Base-by-base conservation (phyloP, 805 yeast genomes). In the Metschnikowia sp. region DNA sequence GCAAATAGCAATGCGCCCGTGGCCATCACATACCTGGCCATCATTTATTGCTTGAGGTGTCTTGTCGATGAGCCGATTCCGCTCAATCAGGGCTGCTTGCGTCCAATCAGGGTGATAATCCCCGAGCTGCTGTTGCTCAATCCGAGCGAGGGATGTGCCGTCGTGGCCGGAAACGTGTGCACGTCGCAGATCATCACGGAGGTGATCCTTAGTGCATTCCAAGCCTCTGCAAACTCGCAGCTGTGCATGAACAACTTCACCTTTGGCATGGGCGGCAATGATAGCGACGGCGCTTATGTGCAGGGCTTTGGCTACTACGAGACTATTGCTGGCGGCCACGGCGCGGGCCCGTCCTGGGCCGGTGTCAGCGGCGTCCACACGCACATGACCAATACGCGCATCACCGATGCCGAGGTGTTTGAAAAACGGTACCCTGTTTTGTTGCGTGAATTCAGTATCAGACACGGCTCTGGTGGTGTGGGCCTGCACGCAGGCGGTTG, bases 241-340 rank as follows among this genome's bases (percentile, higher is more conserved):
- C 97, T 97, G 37, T 90, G 94, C 50, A 88, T 96, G 65, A 92
- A 94, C 67, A 94, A 92, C 67, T 81, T 92, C 57, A 91, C 97
- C 0, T 92, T 91, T 71, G 97, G 97, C 22, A 80, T 78, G 28
- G 58, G 58, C 10, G 58, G 58, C 4, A 88, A 84, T 51, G 92
- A 89, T 40, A 54, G 56, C 10, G 53, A 53, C 10, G 77, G 78
- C 48, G 64, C 68, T 8, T 47, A 52, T 36, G 54, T 51, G n/a
- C 57, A 53, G 37, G 63, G 63, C 2, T 56, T 56, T 31, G 59
- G 59, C 8, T 56, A 56, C 49, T 56, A 56, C 45, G 59, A 56
- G 41, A 56, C 59, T 13, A 56, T 56, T 29, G 54, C 55, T 4
- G 59, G 59, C 13, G 59, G 59, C 18, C 53, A 48, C 39, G 59